Evolutionary conservation across 2,329 filamentous ascomycete species (phyloP), one percentile per base, ranked within the genome.

Genomic region (Purpureocillium lavendulum): DNA sequence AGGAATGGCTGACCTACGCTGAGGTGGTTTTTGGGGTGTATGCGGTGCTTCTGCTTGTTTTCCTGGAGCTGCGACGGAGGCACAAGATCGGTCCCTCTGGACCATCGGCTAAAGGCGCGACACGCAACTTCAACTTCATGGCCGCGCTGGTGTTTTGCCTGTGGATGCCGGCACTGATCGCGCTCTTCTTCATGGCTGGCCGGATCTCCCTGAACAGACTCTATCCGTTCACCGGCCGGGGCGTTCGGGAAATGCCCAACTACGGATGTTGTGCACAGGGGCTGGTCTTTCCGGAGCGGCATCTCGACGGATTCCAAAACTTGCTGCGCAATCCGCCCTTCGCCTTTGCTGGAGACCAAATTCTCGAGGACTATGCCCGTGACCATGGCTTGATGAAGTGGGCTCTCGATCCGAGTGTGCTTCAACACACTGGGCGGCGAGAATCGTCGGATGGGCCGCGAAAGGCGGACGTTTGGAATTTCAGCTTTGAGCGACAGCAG

Each of bases 261-360:
- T 64, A 62, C 32, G 61, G 61, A 1, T 65, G 61, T 42, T 64
- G 61, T 40, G 55, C 61, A 0, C 61, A 65, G 40, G 61, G 61
- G 1, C 45, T 63, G 2, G 53, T 63, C 3, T 60, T 61, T 30
- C 57, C 61, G 4, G 41, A 45, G 7, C 51, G 51, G 2, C 55
- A 63, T 13, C 40, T 64, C 3, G 44, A 48, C 5, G 46, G 39
- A 2, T 38, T 64, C 2, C 50, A 54, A 24, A 39, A 39, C 11
- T 37, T 59, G 17, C 44, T 60, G 5, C 45, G 53, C 7, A 45
- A 53, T 11, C 58, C 58, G 7, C 58, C 59, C 2, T 62, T 44
- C n/a, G 44, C 51, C 16, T 60, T 58, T 29, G 49, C 59, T 0
- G 60, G 57, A 2, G 60, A 64, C 36, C 55, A 56, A 53, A 55